These are phyloP conservation scores for Meyerozyma athensensis DNA, from an alignment of 1,139 yeast genomes.

Conservation along the genomic window DNA sequence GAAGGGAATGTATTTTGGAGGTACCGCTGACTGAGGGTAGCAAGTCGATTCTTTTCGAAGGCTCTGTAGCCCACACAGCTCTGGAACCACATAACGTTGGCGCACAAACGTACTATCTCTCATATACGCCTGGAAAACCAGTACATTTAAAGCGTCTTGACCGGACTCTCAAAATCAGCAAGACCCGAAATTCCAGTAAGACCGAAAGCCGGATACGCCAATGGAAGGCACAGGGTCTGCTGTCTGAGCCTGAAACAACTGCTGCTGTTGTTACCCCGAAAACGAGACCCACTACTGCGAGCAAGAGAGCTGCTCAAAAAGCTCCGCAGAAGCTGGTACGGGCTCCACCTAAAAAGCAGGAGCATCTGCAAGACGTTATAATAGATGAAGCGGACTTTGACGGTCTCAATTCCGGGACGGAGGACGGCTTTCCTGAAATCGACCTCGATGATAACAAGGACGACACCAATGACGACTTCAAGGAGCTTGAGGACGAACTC, in stretches of 20 bases:
- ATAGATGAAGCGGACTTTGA: conserved; percentile 3
- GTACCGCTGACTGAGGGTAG: conserved; percentile 22
- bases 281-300: background rate
- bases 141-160: conserved; percentile 24
- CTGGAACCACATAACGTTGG: conserved; percentile 15
- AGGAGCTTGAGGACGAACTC: conserved; percentile 42
- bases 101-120: conserved; percentile 30
- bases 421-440: background rate
- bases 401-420: conserved; percentile 1
- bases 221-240: conserved; percentile 15
- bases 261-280: background rate
- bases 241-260: background rate
- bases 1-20: conserved; percentile 29
- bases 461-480: conserved; percentile 39
- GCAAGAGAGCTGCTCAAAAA: background rate
- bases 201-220: conserved; percentile 12
- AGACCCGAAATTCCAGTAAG: conserved; percentile 29
- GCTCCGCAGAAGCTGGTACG: background rate
- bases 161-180: conserved; percentile 33
- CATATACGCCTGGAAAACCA: conserved; percentile 16
- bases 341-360: background rate
- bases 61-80: conserved; percentile 28
- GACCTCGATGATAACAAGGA: conserved; percentile 4
- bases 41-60: conserved; percentile 36
- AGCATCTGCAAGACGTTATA: conserved; percentile 1